Evolutionary conservation across 306 rosid genomes (phyloP), one percentile per base, ranked within the genome.

Genomic region (Citrullus colocynthis): DNA sequence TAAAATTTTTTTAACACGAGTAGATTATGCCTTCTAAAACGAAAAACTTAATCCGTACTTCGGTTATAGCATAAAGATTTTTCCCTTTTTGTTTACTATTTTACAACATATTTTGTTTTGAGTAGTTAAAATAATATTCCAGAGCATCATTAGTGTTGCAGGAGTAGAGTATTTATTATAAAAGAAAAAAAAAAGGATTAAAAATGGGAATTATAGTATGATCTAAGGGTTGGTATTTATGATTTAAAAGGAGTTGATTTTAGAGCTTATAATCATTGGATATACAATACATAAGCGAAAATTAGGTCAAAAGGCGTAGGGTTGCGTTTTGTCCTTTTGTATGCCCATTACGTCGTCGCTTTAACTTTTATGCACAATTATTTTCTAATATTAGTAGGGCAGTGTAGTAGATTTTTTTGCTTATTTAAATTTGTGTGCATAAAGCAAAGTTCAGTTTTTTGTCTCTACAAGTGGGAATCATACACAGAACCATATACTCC

Each of bases 401-500:
- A 21, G n/a, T 21, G n/a, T 2, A 12, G 0, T 20, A 70, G 37
- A 21, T 66, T 66, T 39, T 41, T 67, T 66, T 39, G 30, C 32
- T 18, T 67, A 66, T 66, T 65, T 65, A 65, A 17, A 65, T 65
- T 39, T 18, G 7, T 61, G 17, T 60, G 39, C 66, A 60, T 67
- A 39, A 42, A 41, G 34, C 9, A 67, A 41, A 21, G 36, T 69
- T 44, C 75, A 66, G 10, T 44, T 42, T 39, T 69, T 11, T 41
- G 7, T 30, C 74, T 45, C 42, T 7, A 70, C 73, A 80, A 88
- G 87, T 84, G 85, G 88, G 82, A 54, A 83, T 57, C 82, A 55
- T 44, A 67, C 79, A 87, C 81, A 85, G 88, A 80, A 87, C 88
- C 88, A n/a, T 81, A 85, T 88, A 84, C 88, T 80, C 75, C 36